phyloP scores from a whole-genome alignment of 768 basidiomycete genomes.

The Mycena galopus region DNA sequence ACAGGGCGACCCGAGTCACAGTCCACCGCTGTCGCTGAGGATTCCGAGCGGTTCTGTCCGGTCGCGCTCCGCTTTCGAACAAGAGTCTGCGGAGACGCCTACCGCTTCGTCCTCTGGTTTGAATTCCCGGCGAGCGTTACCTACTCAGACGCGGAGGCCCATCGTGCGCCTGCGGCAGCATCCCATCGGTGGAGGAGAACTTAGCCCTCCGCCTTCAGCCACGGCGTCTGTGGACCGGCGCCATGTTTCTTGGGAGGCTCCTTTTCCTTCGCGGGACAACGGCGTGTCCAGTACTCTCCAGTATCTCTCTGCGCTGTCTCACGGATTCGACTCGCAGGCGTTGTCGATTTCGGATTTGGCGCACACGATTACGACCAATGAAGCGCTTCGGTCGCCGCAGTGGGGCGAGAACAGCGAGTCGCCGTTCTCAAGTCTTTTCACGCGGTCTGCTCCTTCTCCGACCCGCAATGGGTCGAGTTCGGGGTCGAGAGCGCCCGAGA shows the following conservation, averaged over 20 bases:
- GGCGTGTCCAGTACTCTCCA: constrained; percentile 29
- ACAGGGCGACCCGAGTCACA: neutral
- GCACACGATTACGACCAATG: constrained; percentile 33
- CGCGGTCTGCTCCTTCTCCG: constrained; percentile 11
- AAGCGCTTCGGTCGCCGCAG: constrained; percentile 11
- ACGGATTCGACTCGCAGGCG: constrained; percentile 31
- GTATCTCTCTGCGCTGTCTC: constrained; percentile 32
- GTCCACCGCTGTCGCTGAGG: constrained; percentile 9
- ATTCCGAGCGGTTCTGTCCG: neutral
- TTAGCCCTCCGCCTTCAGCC: constrained; percentile 28
- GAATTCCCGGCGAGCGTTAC: constrained; percentile 16
- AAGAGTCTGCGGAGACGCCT: constrained; percentile 12
- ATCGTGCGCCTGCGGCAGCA: constrained; percentile 28
- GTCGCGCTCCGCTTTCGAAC: constrained; percentile 3
- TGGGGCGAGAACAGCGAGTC: constrained; percentile 21
- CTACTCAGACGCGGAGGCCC: constrained; percentile 16
- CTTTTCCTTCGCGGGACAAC: constrained; percentile 25
- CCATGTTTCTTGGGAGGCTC: constrained; percentile 35
- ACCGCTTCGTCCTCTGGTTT: constrained; percentile 24
- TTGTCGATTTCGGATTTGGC: constrained; percentile 38
- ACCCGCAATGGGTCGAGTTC: neutral
- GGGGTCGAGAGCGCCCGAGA: constrained; percentile 3
- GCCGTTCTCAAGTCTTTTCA: constrained; percentile 32
- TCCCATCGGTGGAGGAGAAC: constrained; percentile 21
- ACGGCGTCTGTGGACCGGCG: constrained; percentile 34